Base-by-base conservation (phyloP, 495 filamentous ascomycete genomes). In the Annulohypoxylon nitens region DNA sequence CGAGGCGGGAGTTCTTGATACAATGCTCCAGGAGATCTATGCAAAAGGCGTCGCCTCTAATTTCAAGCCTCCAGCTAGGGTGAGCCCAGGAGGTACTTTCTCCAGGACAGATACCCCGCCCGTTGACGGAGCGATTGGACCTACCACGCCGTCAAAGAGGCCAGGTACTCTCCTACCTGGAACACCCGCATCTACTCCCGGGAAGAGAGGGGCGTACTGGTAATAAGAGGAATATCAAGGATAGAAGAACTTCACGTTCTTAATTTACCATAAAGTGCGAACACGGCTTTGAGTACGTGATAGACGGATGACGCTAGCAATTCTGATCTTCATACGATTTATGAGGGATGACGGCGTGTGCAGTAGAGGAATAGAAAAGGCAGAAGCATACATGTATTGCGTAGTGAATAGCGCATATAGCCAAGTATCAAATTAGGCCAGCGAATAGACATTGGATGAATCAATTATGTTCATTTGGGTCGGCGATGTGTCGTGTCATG, bases 11-110 rank as follows among this genome's bases (percentile, higher is more conserved):
- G 88, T 97, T 14, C 84, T 97, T 45, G 89, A 93, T 70, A 76
- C 82, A 4, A 94, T 95, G 79, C 86, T 97, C 43, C 87, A 93
- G 73, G 92, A 95, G 68, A 92, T 97, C 23, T 97, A 96, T 78
- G 85, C 84, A 60, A 88, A 88, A 82, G 97, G 89, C 36, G 86
- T 84, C 68, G 91, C 88, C 58, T 87, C 85, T 25, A 89, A 90
- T 54, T 98, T 92, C 81, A 91, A 92, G 65, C 90, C 92, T 1
- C 94, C 93, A 39, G 74, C 78, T n/a, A 82, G 76, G 57, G 70
- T 78, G 41, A 79, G 74, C 25, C 26, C 68, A 18, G 58, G 67
- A 23, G 63, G 57, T 6, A 41, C 64, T 6, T 71, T 81, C 14
- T 63, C 76, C 23, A 72, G 80, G 43, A 78, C 78, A 8, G 81